Conservation (phyloP, 768 basidiomycete species). For the Auricularia auricula-judae region DNA sequence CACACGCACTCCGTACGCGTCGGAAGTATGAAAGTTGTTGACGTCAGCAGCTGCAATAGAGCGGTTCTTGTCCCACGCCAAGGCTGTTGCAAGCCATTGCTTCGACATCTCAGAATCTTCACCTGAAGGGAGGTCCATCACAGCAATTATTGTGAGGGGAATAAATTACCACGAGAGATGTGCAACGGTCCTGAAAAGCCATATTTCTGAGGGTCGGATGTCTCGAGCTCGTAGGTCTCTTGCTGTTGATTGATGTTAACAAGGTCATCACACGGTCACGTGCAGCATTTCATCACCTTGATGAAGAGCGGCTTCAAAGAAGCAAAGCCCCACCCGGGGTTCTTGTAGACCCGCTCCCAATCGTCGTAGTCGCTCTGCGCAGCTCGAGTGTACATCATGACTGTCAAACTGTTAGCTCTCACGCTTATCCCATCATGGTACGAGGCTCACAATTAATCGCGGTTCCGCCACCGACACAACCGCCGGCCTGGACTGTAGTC, state of each 20-base stretch:
- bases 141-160: no score
- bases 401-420: slow-evolving; percentile 10
- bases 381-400: slow-evolving; percentile 46
- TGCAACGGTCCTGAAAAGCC: slow-evolving; percentile 39
- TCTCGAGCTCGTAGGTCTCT: slow-evolving; percentile 21
- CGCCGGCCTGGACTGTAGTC: slow-evolving; percentile 32
- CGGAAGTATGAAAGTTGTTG: background rate
- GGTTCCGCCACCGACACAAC: slow-evolving; percentile 52
- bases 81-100: background rate
- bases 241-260: slow-evolving; percentile 13
- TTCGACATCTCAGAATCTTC: background rate
- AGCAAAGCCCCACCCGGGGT: slow-evolving; percentile 50
- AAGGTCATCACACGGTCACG: background rate
- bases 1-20: background rate
- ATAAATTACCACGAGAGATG: slow-evolving; percentile 13
- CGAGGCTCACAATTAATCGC: slow-evolving; percentile 39
- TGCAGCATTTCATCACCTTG: slow-evolving; percentile 29
- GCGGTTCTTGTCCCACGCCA: background rate
- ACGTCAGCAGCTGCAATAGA: background rate
- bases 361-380: slow-evolving; percentile 56
- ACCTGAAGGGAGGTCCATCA: slow-evolving; percentile 10
- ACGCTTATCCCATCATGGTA: background rate
- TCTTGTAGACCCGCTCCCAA: slow-evolving; percentile 40
- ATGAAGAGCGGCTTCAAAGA: slow-evolving; percentile 45
- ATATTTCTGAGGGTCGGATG: slow-evolving; percentile 23